Evolutionary conservation across 306 rosid species (phyloP).

Genomic region (Lupinus albus): DNA sequence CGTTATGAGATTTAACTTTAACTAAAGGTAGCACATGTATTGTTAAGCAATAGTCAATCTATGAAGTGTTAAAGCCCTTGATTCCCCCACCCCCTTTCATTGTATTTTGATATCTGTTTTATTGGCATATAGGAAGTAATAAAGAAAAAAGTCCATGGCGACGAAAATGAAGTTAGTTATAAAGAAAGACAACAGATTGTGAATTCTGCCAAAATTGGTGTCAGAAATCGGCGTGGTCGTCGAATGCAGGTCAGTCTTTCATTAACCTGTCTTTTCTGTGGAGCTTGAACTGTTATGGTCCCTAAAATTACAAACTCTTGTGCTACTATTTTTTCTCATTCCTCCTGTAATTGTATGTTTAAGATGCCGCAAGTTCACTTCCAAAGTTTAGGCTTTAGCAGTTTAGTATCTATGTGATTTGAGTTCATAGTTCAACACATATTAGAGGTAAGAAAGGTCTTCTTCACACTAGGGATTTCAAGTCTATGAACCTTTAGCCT

Average conservation of each 20-base stretch:
- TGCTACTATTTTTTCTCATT: background rate
- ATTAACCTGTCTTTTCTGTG: background rate
- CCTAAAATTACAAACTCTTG: constrained; percentile 11
- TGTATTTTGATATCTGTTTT: constrained; percentile 30
- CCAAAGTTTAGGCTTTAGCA: constrained; percentile 6
- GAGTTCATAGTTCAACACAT: constrained; percentile 25
- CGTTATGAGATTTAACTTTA: background rate
- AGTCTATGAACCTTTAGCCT: background rate
- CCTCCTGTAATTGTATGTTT: background rate
- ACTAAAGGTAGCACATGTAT: background rate
- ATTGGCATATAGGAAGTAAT: constrained; percentile 51
- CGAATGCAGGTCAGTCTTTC: constrained; percentile 73
- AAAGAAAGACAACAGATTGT: constrained; percentile 74
- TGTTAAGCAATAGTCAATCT: background rate
- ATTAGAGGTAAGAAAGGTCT: background rate
- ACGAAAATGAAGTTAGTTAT: constrained; percentile 52
- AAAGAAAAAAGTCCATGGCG: constrained; percentile 39
- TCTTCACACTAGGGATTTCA: constrained; percentile 1
- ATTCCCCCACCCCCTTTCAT: background rate
- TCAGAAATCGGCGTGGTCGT: constrained; percentile 85
- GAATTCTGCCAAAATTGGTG: constrained; percentile 76
- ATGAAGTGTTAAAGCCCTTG: constrained; percentile 11
- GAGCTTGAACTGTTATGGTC: constrained; percentile 5
- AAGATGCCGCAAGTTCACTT: constrained; percentile 6
- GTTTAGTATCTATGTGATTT: background rate